phyloP scores from a whole-genome alignment of 305 asterid genomes.

The Solanum hybrid region DNA sequence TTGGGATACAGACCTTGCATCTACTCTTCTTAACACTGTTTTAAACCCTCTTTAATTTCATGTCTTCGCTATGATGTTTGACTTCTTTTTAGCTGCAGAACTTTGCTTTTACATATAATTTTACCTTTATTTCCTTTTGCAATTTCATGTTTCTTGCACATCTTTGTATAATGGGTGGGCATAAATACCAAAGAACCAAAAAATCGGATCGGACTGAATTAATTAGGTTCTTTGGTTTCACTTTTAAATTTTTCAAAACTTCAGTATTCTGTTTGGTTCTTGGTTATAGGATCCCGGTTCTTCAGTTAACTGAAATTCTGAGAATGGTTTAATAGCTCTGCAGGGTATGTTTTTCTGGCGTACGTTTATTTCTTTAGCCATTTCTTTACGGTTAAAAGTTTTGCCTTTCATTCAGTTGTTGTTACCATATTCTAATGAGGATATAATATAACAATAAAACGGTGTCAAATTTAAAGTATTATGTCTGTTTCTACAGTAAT shows the following conservation, averaged over 20 bases:
- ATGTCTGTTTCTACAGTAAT: background rate
- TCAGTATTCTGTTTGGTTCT: background rate
- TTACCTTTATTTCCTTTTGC: background rate
- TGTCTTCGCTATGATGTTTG: background rate
- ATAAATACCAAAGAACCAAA: background rate
- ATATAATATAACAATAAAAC: background rate
- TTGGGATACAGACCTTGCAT: background rate
- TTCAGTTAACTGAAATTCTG: background rate
- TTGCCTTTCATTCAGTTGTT: background rate
- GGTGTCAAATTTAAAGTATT: background rate
- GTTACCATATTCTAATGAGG: background rate
- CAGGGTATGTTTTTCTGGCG: background rate
- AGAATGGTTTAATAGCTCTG: background rate
- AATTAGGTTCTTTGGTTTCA: background rate
- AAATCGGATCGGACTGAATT: background rate
- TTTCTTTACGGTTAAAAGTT: background rate
- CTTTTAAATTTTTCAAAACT: background rate
- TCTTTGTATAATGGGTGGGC: background rate
- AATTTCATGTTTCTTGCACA: background rate
- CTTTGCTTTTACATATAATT: background rate
- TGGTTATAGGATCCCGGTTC: background rate
- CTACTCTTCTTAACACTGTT: background rate
- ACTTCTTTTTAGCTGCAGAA: background rate
- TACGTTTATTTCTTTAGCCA: background rate
- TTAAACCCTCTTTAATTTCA: background rate